Conservation (phyloP, 495 filamentous ascomycete genomes). For the Penicillium verhagenii region DNA sequence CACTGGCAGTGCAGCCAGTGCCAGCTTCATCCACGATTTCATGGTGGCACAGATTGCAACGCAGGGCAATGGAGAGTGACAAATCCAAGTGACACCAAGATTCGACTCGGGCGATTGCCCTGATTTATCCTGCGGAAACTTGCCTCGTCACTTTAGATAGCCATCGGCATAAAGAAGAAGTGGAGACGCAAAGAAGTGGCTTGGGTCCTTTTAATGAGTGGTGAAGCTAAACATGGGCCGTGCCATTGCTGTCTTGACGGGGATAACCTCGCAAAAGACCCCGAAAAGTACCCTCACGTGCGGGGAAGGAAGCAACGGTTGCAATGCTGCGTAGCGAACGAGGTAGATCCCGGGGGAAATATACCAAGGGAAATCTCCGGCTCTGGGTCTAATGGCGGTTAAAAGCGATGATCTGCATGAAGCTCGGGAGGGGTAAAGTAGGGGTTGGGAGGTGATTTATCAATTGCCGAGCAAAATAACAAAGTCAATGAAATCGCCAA, state of each 20-base stretch:
- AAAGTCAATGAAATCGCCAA: neutral
- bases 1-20: constrained; percentile 15
- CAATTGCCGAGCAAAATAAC: neutral
- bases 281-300: neutral
- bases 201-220: constrained; percentile 1
- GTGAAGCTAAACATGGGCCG: neutral
- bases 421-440: constrained; percentile 17
- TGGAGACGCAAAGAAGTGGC: constrained; percentile 4
- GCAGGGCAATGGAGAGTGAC: neutral
- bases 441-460: neutral
- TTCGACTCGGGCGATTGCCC: neutral
- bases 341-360: constrained; percentile 10
- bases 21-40: constrained; percentile 16
- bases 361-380: constrained; percentile 7
- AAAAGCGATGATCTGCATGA: constrained; percentile 25
- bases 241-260: constrained; percentile 3
- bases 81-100: neutral
- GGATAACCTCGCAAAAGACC: neutral
- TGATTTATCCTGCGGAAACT: constrained; percentile 3
- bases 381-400: constrained; percentile 5
- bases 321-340: constrained; percentile 13
- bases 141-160: neutral
- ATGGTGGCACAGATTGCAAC: constrained; percentile 9
- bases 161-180: constrained; percentile 1
- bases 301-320: constrained; percentile 29